These are phyloP conservation scores for Xylariaceae sp. DNA, from an alignment of 2,329 filamentous ascomycete genomes.

Conservation along the genomic window DNA sequence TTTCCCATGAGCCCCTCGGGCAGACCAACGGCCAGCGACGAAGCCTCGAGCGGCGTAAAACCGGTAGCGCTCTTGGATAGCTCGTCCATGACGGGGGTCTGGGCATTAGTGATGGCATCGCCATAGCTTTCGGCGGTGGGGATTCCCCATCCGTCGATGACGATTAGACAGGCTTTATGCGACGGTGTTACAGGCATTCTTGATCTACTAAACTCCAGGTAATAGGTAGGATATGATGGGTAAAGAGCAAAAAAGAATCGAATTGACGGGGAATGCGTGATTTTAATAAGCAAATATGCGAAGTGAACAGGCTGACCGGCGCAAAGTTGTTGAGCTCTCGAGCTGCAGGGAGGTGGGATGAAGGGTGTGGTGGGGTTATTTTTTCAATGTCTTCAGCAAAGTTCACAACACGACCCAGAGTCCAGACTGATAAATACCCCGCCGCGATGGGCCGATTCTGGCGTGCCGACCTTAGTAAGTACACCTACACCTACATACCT, in stretches of 20 bases:
- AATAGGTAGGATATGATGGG: not conserved
- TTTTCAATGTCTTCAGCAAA: not conserved
- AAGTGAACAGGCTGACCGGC: slow-evolving; percentile 4
- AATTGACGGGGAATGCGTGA: slow-evolving; percentile 26
- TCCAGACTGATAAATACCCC: no score
- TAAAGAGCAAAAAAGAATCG: not conserved
- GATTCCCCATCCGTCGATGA: slow-evolving; percentile 98
- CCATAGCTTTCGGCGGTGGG: slow-evolving; percentile 77
- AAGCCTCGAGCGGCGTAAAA: slow-evolving; percentile 90
- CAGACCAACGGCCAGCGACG: slow-evolving; percentile 89
- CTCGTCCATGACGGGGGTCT: slow-evolving; percentile 91
- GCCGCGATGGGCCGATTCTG: no score
- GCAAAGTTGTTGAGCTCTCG: slow-evolving; percentile 22
- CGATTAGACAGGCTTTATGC: slow-evolving; percentile 65
- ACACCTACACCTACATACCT: no score
- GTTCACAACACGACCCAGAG: no score
- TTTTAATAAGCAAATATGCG: slow-evolving; percentile 24
- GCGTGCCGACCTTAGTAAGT: no score
- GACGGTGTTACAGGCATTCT: slow-evolving; percentile 46
- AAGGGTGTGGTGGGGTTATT: slow-evolving; percentile 20
- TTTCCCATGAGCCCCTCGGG: slow-evolving; percentile 98
- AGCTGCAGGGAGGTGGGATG: slow-evolving; percentile 25
- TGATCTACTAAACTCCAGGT: slow-evolving; percentile 2
- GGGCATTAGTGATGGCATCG: slow-evolving; percentile 89
- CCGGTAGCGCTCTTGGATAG: slow-evolving; percentile 78